Evolutionary conservation across 176 grass and related monocot genomes (phyloP).

Genomic region (Eleusine coracana): DNA sequence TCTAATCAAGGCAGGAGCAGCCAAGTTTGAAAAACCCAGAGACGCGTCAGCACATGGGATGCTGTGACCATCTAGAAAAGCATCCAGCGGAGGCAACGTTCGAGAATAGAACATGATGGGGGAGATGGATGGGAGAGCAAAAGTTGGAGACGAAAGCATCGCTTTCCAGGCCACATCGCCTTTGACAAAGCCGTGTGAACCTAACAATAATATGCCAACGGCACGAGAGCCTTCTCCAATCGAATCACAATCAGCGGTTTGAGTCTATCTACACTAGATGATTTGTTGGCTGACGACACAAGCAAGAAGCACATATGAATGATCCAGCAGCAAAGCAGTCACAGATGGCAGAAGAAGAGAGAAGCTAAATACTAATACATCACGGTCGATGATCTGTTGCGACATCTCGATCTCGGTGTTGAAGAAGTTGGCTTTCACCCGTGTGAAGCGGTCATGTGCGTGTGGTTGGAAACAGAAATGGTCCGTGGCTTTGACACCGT

Average conservation of each 20-base stretch:
- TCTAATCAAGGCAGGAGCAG: not conserved
- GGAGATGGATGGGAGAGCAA: conserved; percentile 28
- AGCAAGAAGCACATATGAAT: not conserved
- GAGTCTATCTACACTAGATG: not conserved
- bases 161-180: conserved; percentile 23
- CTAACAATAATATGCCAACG: not conserved
- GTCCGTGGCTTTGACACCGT: not conserved
- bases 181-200: conserved; percentile 33
- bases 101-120: not conserved
- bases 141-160: conserved; percentile 41
- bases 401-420: not conserved
- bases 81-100: not conserved
- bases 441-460: not conserved
- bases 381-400: not conserved
- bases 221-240: not conserved
- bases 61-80: conserved; percentile 25
- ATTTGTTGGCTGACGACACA: not conserved
- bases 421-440: not conserved
- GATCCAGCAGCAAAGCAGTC: not conserved
- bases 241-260: no score
- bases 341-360: not conserved
- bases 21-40: not conserved
- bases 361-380: not conserved
- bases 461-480: no score
- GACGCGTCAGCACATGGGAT: conserved; percentile 25